phyloP scores from a whole-genome alignment of 345 rosid species.

The Populus simonii region DNA sequence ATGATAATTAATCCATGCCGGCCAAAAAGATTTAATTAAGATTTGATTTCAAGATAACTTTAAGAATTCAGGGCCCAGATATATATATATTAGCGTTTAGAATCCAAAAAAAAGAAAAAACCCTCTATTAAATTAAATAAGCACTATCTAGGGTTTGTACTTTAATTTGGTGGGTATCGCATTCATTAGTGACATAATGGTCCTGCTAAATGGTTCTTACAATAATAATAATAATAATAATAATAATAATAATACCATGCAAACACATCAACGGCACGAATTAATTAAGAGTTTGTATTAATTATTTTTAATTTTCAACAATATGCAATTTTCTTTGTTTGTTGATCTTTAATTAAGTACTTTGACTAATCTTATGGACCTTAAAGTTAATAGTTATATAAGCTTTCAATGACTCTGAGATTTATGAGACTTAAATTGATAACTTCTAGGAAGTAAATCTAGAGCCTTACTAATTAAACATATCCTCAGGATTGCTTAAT shows the following conservation, averaged over 20 bases:
- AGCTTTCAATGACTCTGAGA: too few relatives aligned
- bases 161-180: not conserved
- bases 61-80: not conserved
- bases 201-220: not conserved
- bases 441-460: too few relatives aligned
- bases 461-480: too few relatives aligned
- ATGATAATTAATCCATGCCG: not conserved
- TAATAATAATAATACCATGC: too few relatives aligned
- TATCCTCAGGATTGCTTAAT: too few relatives aligned
- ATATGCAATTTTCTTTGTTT: not conserved
- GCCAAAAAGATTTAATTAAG: not conserved
- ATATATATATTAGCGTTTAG: not conserved
- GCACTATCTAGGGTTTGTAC: not conserved
- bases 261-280: not conserved
- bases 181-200: not conserved
- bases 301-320: too few relatives aligned
- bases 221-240: too few relatives aligned
- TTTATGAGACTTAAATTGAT: too few relatives aligned
- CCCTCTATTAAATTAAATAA: too few relatives aligned
- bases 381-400: too few relatives aligned
- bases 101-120: too few relatives aligned
- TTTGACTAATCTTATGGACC: too few relatives aligned
- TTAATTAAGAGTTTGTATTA: not conserved
- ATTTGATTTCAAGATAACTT: not conserved
- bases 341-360: not conserved